Conservation (phyloP, 2,329 filamentous ascomycete species). For the Fusarium sp. region DNA sequence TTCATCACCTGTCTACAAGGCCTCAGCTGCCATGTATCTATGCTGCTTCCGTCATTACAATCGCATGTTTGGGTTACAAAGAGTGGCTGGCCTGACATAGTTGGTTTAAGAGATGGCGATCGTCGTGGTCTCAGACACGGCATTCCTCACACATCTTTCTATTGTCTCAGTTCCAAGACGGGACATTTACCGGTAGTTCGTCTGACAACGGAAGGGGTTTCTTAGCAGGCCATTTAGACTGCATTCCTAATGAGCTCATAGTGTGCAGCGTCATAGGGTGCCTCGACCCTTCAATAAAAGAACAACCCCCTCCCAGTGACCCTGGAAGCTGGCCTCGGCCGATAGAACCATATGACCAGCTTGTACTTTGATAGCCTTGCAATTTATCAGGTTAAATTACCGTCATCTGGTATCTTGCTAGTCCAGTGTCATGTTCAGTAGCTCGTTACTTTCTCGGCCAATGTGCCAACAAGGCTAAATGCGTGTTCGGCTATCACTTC, state of each 20-base stretch:
- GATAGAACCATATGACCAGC: background rate
- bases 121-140: constrained; percentile 5
- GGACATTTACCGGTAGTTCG: background rate
- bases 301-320: too few species aligned
- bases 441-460: background rate
- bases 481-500: background rate
- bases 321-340: background rate
- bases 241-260: background rate
- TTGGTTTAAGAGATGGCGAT: constrained; percentile 7
- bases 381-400: constrained; percentile 1
- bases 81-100: constrained; percentile 17
- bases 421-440: background rate
- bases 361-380: background rate
- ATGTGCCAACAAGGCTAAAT: background rate
- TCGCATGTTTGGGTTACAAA: background rate
- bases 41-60: constrained; percentile 1
- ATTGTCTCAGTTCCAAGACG: constrained; percentile 19
- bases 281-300: background rate
- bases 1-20: constrained; percentile 3
- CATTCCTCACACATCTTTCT: constrained; percentile 12
- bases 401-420: background rate
- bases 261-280: background rate
- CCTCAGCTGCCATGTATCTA: background rate
- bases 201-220: constrained; percentile 7
- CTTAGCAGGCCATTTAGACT: background rate